Evolutionary conservation across 345 rosid genomes (phyloP).

Genomic region (Orychophragmus violaceus): DNA sequence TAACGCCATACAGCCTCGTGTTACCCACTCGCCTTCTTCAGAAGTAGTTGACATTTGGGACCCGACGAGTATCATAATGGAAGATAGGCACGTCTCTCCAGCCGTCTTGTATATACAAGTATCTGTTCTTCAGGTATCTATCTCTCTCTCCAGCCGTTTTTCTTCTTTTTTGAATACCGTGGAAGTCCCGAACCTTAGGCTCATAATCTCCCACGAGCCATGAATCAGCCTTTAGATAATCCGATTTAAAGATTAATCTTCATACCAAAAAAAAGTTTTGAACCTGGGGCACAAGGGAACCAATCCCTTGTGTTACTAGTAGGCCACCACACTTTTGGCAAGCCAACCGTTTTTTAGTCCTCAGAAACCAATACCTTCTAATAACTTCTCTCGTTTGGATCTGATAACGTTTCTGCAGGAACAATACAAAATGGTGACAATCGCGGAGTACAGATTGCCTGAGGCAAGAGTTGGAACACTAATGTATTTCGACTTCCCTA

Average conservation of each 20-base stretch:
- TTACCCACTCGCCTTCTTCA: slow-evolving; percentile 77
- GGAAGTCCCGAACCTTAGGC: too few species aligned
- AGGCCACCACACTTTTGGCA: too few species aligned
- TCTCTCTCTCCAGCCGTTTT: neutral
- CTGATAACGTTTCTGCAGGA: slow-evolving; percentile 39
- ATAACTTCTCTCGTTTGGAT: too few species aligned
- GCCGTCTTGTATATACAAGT: slow-evolving; percentile 78
- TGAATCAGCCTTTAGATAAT: too few species aligned
- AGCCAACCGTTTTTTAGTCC: too few species aligned
- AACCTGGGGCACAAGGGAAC: too few species aligned
- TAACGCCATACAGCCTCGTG: slow-evolving; percentile 65
- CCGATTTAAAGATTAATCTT: too few species aligned
- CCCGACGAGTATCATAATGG: slow-evolving; percentile 52
- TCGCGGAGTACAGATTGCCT: slow-evolving; percentile 79
- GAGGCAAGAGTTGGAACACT: slow-evolving; percentile 68
- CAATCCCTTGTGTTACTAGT: too few species aligned
- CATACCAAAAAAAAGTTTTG: too few species aligned
- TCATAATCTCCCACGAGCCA: too few species aligned
- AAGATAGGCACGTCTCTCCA: slow-evolving; percentile 73
- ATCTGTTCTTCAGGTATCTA: slow-evolving; percentile 71
- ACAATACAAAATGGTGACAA: slow-evolving; percentile 58
- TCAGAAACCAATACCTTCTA: too few species aligned
- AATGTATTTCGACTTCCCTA: slow-evolving; percentile 83
- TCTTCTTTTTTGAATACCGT: neutral
- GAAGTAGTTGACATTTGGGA: slow-evolving; percentile 52